Conservation (phyloP, 768 basidiomycete species). For the Rhizopogon rudus region DNA sequence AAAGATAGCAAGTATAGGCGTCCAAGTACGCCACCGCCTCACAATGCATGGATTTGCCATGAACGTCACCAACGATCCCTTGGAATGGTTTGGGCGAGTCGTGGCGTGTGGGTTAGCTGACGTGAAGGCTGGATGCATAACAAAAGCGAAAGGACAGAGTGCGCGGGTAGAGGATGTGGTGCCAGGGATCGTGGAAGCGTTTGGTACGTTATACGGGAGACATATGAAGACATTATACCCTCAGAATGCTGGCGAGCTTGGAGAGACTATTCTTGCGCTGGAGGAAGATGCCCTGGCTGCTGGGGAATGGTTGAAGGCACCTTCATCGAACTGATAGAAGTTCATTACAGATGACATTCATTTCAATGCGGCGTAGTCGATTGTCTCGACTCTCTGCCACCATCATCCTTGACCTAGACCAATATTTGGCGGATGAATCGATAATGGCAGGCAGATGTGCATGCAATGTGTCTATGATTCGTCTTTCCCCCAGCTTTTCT, state of each 20-base stretch:
- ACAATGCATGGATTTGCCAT: conserved; percentile 94
- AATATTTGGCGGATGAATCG: too few species aligned
- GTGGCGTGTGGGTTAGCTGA: conserved; percentile 79
- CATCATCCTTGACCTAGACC: too few species aligned
- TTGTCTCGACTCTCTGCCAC: too few species aligned
- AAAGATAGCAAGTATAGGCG: conserved; percentile 95
- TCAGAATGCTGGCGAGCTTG: conserved; percentile 41
- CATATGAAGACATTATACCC: conserved; percentile 42
- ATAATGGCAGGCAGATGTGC: too few species aligned
- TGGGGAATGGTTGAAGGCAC: conserved; percentile 35
- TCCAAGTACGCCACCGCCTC: conserved; percentile 91
- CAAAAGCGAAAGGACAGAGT: conserved; percentile 35
- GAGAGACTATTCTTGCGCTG: conserved; percentile 39
- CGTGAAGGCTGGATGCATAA: conserved; percentile 73
- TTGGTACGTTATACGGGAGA: conserved; percentile 45
- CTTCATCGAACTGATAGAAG: conserved; percentile 2
- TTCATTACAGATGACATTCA: not conserved
- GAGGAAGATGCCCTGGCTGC: conserved; percentile 40
- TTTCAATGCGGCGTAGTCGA: too few species aligned
- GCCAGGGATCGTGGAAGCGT: conserved; percentile 40
- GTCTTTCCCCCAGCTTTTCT: too few species aligned
- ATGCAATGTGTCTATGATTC: too few species aligned
- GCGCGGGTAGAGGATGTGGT: conserved; percentile 48
- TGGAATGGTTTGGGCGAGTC: conserved; percentile 79
- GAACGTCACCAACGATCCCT: conserved; percentile 80